A percentile compares a stretch with the other conserved stretches of the same genome.
These are phyloP conservation scores for Sphaceloma murrayae DNA, from an alignment of 2,329 filamentous ascomycete genomes.

Conservation along the genomic window DNA sequence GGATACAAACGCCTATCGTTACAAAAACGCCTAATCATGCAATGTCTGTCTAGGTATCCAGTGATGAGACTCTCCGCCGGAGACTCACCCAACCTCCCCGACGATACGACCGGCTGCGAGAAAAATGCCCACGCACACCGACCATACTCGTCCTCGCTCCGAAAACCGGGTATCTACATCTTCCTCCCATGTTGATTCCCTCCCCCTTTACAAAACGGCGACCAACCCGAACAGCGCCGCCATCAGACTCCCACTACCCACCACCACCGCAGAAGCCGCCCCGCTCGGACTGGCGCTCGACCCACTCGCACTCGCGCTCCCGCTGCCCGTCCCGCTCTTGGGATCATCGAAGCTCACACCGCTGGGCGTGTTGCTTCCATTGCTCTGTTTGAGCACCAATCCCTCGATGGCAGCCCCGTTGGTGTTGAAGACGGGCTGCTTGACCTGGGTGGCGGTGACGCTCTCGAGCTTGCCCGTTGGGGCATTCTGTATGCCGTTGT, in stretches of 20 bases:
- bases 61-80: too few relatives aligned
- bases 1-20: too few relatives aligned
- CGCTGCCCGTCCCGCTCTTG: constrained; percentile 7
- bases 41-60: too few relatives aligned
- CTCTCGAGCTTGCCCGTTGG: constrained; percentile 48
- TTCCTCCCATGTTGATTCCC: too few relatives aligned
- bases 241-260: constrained; percentile 11
- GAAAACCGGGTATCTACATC: too few relatives aligned
- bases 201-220: constrained; percentile 12
- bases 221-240: constrained; percentile 16
- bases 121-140: too few relatives aligned
- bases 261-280: constrained; percentile 14
- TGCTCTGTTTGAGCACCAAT: constrained; percentile 49
- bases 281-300: constrained; percentile 5
- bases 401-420: constrained; percentile 51
- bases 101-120: too few relatives aligned
- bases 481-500: constrained; percentile 60
- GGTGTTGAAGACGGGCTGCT: constrained; percentile 47
- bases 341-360: constrained; percentile 24
- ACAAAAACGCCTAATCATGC: too few relatives aligned
- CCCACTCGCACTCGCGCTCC: constrained; percentile 5
- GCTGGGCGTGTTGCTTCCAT: constrained; percentile 47
- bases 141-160: too few relatives aligned
- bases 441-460: constrained; percentile 48
- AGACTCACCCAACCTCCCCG: too few relatives aligned